Evolutionary conservation across 371 early-diverging fungal species (phyloP).

Genomic region (Mortierella sp.): DNA sequence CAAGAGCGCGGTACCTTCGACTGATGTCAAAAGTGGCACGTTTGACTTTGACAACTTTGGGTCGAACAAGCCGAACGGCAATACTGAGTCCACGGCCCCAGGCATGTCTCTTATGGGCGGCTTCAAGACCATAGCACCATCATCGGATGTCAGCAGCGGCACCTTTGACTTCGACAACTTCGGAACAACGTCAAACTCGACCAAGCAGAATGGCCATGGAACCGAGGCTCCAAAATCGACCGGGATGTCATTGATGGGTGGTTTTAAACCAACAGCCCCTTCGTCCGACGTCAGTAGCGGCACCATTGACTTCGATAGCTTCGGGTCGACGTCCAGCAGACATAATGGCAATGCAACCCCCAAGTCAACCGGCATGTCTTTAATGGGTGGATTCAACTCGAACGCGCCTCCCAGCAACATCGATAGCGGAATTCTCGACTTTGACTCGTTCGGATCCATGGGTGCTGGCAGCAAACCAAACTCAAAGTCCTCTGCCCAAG

Average conservation of each 20-base stretch:
- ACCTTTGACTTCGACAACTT: conserved; percentile 44
- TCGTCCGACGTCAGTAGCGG: conserved; percentile 31
- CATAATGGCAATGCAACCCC: conserved; percentile 9
- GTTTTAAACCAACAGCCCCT: conserved; percentile 14
- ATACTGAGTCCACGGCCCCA: conserved; percentile 1
- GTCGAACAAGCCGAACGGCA: background rate
- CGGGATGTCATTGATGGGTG: conserved; percentile 43
- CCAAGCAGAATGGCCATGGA: background rate
- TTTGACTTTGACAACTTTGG: conserved; percentile 26
- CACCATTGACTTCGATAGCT: conserved; percentile 42
- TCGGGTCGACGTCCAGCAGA: conserved; percentile 20
- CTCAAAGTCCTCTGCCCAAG: background rate
- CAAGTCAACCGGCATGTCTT: conserved; percentile 31
- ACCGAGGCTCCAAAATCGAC: background rate
- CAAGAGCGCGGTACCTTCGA: background rate
- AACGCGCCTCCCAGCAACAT: conserved; percentile 15
- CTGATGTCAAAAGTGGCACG: background rate
- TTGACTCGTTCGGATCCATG: conserved; percentile 43
- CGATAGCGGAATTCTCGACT: conserved; percentile 47
- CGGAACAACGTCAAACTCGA: background rate
- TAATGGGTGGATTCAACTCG: conserved; percentile 44
- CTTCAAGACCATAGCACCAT: conserved; percentile 10
- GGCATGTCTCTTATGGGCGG: conserved; percentile 44
- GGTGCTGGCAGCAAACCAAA: background rate
- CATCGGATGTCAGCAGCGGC: conserved; percentile 30